These are phyloP conservation scores for Peronospora farinosa DNA, from an alignment of 352 stramenopile genomes.

Conservation along the genomic window DNA sequence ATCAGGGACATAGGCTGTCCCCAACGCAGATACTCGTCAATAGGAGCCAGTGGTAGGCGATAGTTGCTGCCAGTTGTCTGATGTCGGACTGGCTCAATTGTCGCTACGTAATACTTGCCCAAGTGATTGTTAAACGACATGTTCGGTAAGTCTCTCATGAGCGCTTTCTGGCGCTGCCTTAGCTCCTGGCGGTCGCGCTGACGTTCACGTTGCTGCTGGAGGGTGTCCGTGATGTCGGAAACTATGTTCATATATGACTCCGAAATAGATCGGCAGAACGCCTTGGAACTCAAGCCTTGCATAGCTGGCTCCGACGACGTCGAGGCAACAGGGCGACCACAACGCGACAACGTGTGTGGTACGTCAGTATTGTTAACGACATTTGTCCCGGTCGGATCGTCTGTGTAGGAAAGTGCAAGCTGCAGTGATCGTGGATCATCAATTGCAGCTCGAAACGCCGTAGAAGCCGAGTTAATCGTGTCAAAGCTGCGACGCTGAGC, in stretches of 20 bases:
- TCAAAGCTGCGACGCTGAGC: slow-evolving; percentile 23
- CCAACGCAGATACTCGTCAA: slow-evolving; percentile 49
- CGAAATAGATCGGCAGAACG: slow-evolving; percentile 39
- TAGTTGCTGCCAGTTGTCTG: slow-evolving; percentile 28
- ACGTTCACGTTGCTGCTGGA: slow-evolving; percentile 38
- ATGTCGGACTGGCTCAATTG: slow-evolving; percentile 36
- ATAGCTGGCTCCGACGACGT: slow-evolving; percentile 28
- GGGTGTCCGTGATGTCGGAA: slow-evolving; percentile 32
- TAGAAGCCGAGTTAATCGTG: slow-evolving; percentile 11
- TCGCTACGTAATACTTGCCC: slow-evolving; percentile 60
- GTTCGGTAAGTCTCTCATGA: slow-evolving; percentile 69
- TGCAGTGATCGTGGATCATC: slow-evolving; percentile 14
- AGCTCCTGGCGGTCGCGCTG: slow-evolving; percentile 47
- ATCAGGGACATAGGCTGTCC: slow-evolving; percentile 57
- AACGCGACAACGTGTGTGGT: slow-evolving; percentile 17
- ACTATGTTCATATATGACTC: slow-evolving; percentile 41
- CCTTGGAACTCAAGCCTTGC: slow-evolving; percentile 17
- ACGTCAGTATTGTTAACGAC: slow-evolving; percentile 8
- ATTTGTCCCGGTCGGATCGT: slow-evolving; percentile 11
- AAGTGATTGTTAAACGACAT: slow-evolving; percentile 59
- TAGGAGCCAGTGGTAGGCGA: slow-evolving; percentile 21
- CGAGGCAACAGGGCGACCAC: slow-evolving; percentile 34
- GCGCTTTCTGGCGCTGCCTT: slow-evolving; percentile 37
- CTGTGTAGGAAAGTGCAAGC: slow-evolving; percentile 11
- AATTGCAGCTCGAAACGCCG: slow-evolving; percentile 18